Evolutionary conservation across 73 alveolate genomes (phyloP).

Genomic region (Paramecium tetraurelia): DNA sequence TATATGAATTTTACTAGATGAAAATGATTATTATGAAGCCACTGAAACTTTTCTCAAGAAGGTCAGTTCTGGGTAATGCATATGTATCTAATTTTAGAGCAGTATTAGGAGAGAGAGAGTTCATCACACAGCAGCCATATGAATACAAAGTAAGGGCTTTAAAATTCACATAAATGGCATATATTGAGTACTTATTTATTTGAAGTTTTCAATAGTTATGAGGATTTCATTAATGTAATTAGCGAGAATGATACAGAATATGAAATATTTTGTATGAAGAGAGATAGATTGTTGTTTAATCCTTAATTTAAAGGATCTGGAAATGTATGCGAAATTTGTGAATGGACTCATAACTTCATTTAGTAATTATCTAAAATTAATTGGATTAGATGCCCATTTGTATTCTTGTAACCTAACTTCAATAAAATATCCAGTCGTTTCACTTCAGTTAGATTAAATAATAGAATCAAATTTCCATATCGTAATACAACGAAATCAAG

Average conservation of each 20-base stretch:
- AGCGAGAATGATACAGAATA: background rate
- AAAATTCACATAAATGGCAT: background rate
- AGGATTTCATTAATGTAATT: background rate
- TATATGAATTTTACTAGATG: background rate
- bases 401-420: background rate
- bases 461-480: conserved; percentile 27
- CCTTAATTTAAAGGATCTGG: conserved; percentile 26
- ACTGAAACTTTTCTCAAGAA: conserved; percentile 31
- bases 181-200: background rate
- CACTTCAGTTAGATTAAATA: background rate
- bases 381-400: conserved; percentile 21
- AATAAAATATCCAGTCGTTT: conserved; percentile 16
- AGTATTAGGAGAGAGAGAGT: conserved; percentile 41
- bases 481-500: background rate
- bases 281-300: conserved; percentile 23
- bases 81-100: background rate
- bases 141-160: conserved; percentile 12
- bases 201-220: background rate
- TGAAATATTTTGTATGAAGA: conserved; percentile 18
- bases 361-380: background rate
- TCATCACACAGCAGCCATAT: conserved; percentile 10
- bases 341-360: conserved; percentile 41
- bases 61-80: background rate
- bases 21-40: background rate
- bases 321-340: conserved; percentile 26